Evolutionary conservation across 345 rosid species (phyloP).

Genomic region (Reutealis trisperma): DNA sequence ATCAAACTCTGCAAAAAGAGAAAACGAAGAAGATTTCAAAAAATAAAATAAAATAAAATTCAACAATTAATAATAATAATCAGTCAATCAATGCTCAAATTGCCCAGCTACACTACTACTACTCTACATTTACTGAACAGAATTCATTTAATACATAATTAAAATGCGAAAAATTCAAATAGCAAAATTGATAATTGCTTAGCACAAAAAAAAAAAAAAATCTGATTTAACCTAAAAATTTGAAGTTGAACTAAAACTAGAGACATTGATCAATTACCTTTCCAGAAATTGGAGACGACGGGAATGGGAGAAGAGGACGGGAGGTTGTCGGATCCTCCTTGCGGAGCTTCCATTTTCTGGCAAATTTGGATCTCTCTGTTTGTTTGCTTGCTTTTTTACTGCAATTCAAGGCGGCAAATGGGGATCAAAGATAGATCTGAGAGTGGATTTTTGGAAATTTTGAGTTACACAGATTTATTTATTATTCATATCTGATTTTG

Average conservation of each 20-base stretch:
- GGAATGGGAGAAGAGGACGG: conserved; percentile 71
- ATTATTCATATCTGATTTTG: too few species aligned
- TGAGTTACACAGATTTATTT: background rate
- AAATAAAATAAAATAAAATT: too few species aligned
- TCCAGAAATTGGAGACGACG: conserved; percentile 85
- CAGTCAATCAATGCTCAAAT: background rate
- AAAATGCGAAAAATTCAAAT: background rate
- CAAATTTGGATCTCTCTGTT: background rate
- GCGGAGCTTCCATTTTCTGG: conserved; percentile 58
- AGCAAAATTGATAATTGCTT: too few species aligned
- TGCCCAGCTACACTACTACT: background rate
- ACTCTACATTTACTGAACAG: background rate
- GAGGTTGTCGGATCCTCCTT: conserved; percentile 64
- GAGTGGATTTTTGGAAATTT: background rate
- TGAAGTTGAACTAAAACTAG: background rate
- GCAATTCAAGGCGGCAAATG: background rate
- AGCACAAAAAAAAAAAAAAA: background rate
- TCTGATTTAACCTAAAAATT: too few species aligned
- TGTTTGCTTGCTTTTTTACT: background rate
- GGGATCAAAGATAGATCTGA: background rate
- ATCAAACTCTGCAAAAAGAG: conserved; percentile 60
- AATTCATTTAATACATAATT: background rate
- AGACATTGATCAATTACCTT: conserved; percentile 45
- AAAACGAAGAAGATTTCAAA: background rate
- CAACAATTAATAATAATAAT: too few species aligned